These are phyloP conservation scores for Spiraea crenata DNA, from an alignment of 331 rosid species.

Conservation along the genomic window DNA sequence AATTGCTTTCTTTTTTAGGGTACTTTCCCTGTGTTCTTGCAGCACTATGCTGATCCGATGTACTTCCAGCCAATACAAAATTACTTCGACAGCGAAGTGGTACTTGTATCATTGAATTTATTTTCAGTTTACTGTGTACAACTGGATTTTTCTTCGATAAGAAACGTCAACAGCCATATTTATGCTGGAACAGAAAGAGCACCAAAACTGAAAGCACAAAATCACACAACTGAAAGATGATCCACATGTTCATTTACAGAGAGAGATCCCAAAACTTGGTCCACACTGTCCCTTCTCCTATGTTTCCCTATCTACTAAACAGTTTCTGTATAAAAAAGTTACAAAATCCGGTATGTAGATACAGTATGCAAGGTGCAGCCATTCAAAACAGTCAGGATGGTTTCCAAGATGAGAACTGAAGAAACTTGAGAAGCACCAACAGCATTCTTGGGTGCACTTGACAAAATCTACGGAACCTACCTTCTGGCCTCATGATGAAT, in stretches of 20 bases:
- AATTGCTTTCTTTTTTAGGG: background rate
- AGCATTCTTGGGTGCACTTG: constrained; percentile 26
- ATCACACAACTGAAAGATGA: background rate
- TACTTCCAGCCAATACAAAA: background rate
- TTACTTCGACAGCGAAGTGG: too few relatives aligned
- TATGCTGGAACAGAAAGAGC: background rate
- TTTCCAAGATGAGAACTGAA: constrained; percentile 16
- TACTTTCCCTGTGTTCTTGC: background rate
- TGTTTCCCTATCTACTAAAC: constrained; percentile 16
- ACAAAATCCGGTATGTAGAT: constrained; percentile 20
- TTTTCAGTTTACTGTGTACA: too few relatives aligned
- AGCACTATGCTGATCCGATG: background rate
- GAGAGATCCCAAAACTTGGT: constrained; percentile 12
- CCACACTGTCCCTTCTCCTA: constrained; percentile 9
- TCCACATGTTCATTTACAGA: background rate
- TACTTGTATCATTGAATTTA: too few relatives aligned
- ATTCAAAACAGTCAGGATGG: constrained; percentile 15
- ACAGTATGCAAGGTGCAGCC: constrained; percentile 33
- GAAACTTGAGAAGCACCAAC: constrained; percentile 13
- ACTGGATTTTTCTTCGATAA: too few relatives aligned
- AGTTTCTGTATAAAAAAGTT: constrained; percentile 1
- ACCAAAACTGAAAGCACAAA: background rate
- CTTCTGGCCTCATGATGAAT: constrained; percentile 22
- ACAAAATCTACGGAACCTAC: constrained; percentile 11
- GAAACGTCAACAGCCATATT: too few relatives aligned